Evolutionary conservation across 257 asterid genomes (phyloP).

Genomic region (Gynochthodes officinalis): DNA sequence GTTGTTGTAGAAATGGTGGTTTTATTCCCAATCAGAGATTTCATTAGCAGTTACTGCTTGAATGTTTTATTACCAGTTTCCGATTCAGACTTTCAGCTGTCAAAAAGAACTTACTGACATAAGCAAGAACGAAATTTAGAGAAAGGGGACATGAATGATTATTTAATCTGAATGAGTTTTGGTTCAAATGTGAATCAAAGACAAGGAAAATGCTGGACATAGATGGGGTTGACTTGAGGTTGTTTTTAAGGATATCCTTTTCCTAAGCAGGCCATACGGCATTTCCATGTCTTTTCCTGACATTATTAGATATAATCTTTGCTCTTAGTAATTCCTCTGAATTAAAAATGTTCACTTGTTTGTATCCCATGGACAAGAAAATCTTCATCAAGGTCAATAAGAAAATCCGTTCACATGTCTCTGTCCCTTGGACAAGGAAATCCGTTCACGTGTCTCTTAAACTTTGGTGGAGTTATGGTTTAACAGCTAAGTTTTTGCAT

Average conservation of each 20-base stretch:
- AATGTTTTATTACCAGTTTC: constrained; percentile 1
- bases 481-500: too few relatives aligned
- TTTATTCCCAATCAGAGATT: not conserved
- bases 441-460: not conserved
- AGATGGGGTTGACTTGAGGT: not conserved
- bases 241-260: not conserved
- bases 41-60: not conserved
- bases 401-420: not conserved
- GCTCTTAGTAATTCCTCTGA: not conserved
- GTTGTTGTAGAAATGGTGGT: not conserved
- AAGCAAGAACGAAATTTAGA: not conserved
- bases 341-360: not conserved
- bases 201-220: not conserved
- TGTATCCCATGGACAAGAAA: too few relatives aligned
- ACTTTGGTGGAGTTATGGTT: too few relatives aligned
- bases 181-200: not conserved
- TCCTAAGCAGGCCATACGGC: not conserved
- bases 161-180: not conserved
- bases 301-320: not conserved
- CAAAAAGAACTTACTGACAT: not conserved
- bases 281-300: not conserved
- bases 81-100: not conserved
- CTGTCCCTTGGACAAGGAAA: not conserved
- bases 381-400: too few relatives aligned
- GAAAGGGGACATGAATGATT: not conserved